phyloP scores from a whole-genome alignment of 352 stramenopile genomes.

The Phytophthora gonapodyides region DNA sequence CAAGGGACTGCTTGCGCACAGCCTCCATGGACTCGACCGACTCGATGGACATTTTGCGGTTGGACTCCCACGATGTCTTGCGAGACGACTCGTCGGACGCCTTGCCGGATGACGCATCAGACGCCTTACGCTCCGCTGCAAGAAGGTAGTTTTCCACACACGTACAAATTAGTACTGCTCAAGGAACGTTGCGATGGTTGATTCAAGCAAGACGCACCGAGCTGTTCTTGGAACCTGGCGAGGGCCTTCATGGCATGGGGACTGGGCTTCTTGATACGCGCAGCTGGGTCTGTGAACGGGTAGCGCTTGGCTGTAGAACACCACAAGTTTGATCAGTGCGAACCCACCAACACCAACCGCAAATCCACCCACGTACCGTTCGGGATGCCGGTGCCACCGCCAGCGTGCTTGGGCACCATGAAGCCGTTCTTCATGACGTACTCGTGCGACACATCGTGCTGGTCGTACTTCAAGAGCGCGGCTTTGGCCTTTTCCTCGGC shows the following conservation, averaged over 20 bases:
- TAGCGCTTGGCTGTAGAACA: conserved; percentile 48
- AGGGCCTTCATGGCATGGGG: conserved; percentile 51
- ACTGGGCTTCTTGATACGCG: conserved; percentile 49
- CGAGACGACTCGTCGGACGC: conserved; percentile 37
- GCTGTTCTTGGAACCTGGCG: conserved; percentile 60
- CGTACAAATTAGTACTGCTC: background rate
- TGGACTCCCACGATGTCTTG: conserved; percentile 43
- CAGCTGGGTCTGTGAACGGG: conserved; percentile 61
- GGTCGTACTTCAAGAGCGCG: conserved; percentile 55
- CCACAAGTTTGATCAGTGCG: conserved; percentile 3
- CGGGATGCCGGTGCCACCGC: conserved; percentile 2
- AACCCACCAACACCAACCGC: background rate
- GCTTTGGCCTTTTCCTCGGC: conserved; percentile 66
- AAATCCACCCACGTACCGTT: conserved; percentile 18
- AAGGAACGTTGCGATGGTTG: background rate
- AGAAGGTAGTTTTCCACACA: background rate
- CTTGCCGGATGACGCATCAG: conserved; percentile 29
- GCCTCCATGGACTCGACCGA: conserved; percentile 46
- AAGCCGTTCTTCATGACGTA: conserved; percentile 72
- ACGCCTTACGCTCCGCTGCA: conserved; percentile 43
- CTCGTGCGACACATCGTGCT: conserved; percentile 57
- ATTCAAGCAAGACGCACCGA: conserved; percentile 34
- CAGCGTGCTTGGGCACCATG: conserved; percentile 43
- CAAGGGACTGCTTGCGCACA: conserved; percentile 42
- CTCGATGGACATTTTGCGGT: conserved; percentile 41